Percentiles rank a stretch among this genome's conserved stretches.
Evolutionary conservation across 331 rosid genomes (phyloP).

Genomic region (Acacia pycnantha): DNA sequence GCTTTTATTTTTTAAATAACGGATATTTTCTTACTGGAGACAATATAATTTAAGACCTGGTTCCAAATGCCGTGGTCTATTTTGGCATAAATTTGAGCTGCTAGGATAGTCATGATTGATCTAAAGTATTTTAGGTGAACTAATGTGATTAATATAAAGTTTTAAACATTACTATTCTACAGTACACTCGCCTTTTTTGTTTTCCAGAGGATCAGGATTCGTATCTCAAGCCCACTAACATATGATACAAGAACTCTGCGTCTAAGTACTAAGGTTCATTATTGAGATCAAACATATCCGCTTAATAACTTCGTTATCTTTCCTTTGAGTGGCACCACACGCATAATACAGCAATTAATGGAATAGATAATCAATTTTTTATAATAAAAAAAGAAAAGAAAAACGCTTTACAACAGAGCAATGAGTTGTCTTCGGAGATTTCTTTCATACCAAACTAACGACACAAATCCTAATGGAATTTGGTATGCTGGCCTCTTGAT

Average conservation of each 20-base stretch:
- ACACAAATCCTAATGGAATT: constrained; percentile 27
- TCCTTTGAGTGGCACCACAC: background rate
- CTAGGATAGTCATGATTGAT: no score
- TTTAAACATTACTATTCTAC: background rate
- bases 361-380: background rate
- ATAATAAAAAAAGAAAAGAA: background rate
- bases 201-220: background rate
- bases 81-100: no score
- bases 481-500: background rate
- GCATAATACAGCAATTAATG: background rate
- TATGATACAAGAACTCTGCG: background rate
- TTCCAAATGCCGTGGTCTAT: background rate
- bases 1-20: no score
- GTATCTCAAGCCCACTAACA: background rate
- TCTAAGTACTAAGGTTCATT: background rate
- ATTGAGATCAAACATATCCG: constrained; percentile 21
- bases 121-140: background rate
- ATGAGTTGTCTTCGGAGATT: constrained; percentile 40
- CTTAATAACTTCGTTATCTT: constrained; percentile 19
- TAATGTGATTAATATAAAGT: background rate
- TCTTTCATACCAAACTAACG: constrained; percentile 33
- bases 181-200: background rate
- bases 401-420: constrained; percentile 50
- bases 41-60: no score
- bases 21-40: no score